These are phyloP conservation scores for Eucalyptus pauciflora DNA, from an alignment of 345 rosid genomes.

Conservation along the genomic window DNA sequence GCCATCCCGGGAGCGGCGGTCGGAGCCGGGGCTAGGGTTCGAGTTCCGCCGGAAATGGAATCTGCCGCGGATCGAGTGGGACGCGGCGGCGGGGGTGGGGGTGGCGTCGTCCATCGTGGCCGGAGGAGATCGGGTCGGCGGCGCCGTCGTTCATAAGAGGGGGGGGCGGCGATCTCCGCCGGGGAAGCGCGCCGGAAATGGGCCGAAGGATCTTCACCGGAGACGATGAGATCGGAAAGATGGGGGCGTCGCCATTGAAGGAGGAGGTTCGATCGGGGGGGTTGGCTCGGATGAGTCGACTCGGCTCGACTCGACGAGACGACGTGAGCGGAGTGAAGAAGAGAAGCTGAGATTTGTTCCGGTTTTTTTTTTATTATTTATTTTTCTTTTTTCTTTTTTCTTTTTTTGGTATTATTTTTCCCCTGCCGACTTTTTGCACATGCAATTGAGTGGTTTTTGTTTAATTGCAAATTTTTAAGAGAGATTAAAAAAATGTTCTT, in stretches of 20 bases:
- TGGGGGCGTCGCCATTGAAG: background rate
- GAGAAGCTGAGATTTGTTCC: background rate
- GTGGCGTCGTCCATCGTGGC: background rate
- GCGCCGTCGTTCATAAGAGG: background rate
- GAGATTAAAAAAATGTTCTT: background rate
- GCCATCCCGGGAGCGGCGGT: constrained; percentile 16
- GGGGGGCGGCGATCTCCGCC: background rate
- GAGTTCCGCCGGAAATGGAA: constrained; percentile 48
- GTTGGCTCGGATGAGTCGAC: background rate
- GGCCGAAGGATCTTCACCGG: background rate
- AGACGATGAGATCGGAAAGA: background rate
- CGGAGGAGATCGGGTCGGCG: background rate
- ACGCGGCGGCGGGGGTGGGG: background rate
- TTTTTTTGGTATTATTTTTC: background rate
- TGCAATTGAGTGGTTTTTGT: background rate
- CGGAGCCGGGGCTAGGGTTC: constrained; percentile 17
- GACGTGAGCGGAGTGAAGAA: background rate
- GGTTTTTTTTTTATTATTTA: background rate
- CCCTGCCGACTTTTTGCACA: background rate
- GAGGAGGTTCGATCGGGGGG: background rate
- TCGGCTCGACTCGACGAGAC: background rate
- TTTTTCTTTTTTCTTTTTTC: background rate
- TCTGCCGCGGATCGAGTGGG: constrained; percentile 54
- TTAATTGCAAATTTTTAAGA: background rate
- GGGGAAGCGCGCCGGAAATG: background rate